phyloP scores from a whole-genome alignment of 176 grass and related monocot species.

The Oryza rufipogon region DNA sequence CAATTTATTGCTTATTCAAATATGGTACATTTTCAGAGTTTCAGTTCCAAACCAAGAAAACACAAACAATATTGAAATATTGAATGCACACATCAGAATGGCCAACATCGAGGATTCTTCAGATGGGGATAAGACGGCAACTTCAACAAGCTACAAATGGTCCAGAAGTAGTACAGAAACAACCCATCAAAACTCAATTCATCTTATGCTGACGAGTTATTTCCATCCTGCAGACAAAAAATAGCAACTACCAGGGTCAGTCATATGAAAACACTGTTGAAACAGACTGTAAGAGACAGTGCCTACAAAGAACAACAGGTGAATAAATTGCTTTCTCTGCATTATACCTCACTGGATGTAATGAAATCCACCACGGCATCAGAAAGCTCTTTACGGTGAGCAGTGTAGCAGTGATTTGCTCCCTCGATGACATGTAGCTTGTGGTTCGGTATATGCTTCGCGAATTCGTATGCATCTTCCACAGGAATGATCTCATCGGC shows the following conservation, averaged over 20 bases:
- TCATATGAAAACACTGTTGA: neutral
- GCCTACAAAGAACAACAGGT: neutral
- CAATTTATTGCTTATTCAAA: no score
- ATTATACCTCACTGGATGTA: conserved; percentile 45
- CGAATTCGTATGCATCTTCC: conserved; percentile 83
- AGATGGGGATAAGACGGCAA: neutral
- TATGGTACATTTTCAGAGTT: no score
- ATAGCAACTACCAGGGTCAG: neutral
- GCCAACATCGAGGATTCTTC: neutral
- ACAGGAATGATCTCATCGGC: conserved; percentile 72
- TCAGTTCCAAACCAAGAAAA: no score
- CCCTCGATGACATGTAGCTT: conserved; percentile 74
- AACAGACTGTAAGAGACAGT: neutral
- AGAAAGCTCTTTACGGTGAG: conserved; percentile 64
- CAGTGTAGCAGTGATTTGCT: conserved; percentile 82
- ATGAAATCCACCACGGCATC: conserved; percentile 59
- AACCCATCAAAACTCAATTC: neutral
- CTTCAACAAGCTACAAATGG: neutral
- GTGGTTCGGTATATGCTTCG: conserved; percentile 75
- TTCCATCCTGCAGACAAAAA: conserved; percentile 9
- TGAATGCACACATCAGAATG: no score
- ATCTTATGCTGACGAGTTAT: conserved; percentile 8
- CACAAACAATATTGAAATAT: neutral
- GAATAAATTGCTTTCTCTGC: neutral
- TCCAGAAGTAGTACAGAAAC: neutral